phyloP scores from a whole-genome alignment of 1,284 basidiomycete genomes.

The Rhodotorula sp. region DNA sequence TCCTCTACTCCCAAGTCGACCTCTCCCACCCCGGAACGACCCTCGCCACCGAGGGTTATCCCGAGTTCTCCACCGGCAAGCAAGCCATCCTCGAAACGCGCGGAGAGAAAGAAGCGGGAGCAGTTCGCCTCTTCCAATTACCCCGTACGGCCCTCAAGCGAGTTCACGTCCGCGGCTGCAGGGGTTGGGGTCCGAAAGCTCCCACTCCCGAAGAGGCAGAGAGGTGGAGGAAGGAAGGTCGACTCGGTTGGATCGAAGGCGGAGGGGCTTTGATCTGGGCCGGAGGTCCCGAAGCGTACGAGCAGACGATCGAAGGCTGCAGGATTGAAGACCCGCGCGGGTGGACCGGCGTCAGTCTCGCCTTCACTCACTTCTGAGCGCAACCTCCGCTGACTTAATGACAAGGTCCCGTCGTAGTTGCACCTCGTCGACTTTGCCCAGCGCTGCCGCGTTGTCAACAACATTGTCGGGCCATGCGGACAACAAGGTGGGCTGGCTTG shows the following conservation, averaged over 20 bases:
- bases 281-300: constrained; percentile 38
- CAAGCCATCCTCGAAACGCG: constrained; percentile 41
- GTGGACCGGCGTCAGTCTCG: constrained; percentile 39
- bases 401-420: constrained; percentile 1
- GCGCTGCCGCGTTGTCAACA: constrained; percentile 30
- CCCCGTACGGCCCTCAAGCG: constrained; percentile 30
- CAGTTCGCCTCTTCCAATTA: constrained; percentile 38
- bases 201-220: constrained; percentile 36
- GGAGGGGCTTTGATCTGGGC: constrained; percentile 39
- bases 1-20: constrained; percentile 33
- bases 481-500: constrained; percentile 27
- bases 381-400: background rate
- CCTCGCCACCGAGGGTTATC: constrained; percentile 43
- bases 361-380: background rate
- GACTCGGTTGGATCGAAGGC: constrained; percentile 42
- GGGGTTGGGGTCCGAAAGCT: constrained; percentile 35
- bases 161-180: constrained; percentile 37
- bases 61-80: constrained; percentile 35
- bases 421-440: constrained; percentile 36
- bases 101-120: constrained; percentile 40
- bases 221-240: constrained; percentile 23
- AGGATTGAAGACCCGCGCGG: constrained; percentile 43
- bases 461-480: constrained; percentile 42
- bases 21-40: constrained; percentile 34
- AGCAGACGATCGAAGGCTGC: constrained; percentile 41